Conservation (phyloP, 2,329 filamentous ascomycete species). For the Akanthomyces dipterigenus region DNA sequence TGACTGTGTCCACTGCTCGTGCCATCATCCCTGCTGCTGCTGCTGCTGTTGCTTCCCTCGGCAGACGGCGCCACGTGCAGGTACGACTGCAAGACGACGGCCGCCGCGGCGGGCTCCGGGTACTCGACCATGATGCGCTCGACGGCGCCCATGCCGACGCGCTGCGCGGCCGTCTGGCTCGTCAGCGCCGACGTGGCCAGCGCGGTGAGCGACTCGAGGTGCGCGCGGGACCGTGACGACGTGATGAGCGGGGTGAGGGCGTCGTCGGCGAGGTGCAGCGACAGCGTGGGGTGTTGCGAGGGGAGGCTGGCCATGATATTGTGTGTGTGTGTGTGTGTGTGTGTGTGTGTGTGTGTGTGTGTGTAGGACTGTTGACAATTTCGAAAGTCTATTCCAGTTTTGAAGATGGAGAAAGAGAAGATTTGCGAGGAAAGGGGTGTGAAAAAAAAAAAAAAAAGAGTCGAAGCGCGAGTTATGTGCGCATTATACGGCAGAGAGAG, state of each 20-base stretch:
- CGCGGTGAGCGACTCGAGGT: slow-evolving; percentile 43
- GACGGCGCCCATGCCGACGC: slow-evolving; percentile 46
- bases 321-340: not conserved
- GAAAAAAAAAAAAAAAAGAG: not conserved
- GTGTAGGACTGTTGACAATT: too few species aligned
- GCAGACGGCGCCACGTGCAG: slow-evolving; percentile 28
- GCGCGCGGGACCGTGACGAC: slow-evolving; percentile 37
- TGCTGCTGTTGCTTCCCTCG: not conserved
- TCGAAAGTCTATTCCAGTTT: too few species aligned
- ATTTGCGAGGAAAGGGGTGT: not conserved
- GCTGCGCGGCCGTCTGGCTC: slow-evolving; percentile 44
- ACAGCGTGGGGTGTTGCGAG: slow-evolving; percentile 43
- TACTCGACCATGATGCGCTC: slow-evolving; percentile 55
- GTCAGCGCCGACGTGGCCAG: slow-evolving; percentile 47
- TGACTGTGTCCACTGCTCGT: too few species aligned
- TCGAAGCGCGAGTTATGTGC: too few species aligned
- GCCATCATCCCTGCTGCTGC: not conserved
- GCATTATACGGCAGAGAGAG: too few species aligned
- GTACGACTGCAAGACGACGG: slow-evolving; percentile 40
- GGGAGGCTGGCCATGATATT: slow-evolving; percentile 32
- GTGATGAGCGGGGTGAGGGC: slow-evolving; percentile 52
- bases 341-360: too few species aligned
- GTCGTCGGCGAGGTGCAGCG: slow-evolving; percentile 51
- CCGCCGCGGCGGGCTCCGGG: slow-evolving; percentile 27
- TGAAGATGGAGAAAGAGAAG: not conserved